Conservation (phyloP, 768 basidiomycete genomes). For the Agaricus bisporus region DNA sequence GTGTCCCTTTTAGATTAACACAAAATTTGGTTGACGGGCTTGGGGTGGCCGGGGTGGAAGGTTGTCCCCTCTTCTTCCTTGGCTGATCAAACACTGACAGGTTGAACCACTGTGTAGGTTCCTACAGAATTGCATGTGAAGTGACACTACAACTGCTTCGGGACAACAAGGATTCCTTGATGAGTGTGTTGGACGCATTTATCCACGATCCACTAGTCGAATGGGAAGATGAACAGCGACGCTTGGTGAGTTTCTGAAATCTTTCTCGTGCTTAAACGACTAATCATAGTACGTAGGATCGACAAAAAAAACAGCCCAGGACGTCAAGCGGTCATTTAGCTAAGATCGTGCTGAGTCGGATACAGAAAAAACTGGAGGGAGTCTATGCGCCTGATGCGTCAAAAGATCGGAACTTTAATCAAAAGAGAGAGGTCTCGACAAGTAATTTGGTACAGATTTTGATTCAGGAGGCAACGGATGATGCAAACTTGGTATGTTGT, state of each 20-base stretch:
- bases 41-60: conserved; percentile 92
- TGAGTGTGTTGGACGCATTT: conserved; percentile 95
- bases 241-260: conserved; percentile 34
- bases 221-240: conserved; percentile 83
- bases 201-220: conserved; percentile 96
- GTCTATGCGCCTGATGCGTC: conserved; percentile 52
- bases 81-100: not conserved
- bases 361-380: conserved; percentile 79
- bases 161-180: conserved; percentile 86
- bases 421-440: conserved; percentile 60
- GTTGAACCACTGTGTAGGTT: conserved; percentile 40
- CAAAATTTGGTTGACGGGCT: conserved; percentile 90
- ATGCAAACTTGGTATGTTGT: conserved; percentile 53
- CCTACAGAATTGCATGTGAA: conserved; percentile 88
- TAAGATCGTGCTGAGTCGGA: conserved; percentile 69
- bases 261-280: not conserved
- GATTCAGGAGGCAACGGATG: conserved; percentile 82
- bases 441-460: conserved; percentile 87
- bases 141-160: conserved; percentile 83
- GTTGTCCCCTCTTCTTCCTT: conserved; percentile 25
- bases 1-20: conserved; percentile 91
- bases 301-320: conserved; percentile 39
- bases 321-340: conserved; percentile 58
- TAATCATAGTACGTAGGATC: conserved; percentile 30
- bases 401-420: conserved; percentile 18